These are phyloP conservation scores for Phylloporus arenicola DNA, from an alignment of 768 basidiomycete species.

Conservation along the genomic window DNA sequence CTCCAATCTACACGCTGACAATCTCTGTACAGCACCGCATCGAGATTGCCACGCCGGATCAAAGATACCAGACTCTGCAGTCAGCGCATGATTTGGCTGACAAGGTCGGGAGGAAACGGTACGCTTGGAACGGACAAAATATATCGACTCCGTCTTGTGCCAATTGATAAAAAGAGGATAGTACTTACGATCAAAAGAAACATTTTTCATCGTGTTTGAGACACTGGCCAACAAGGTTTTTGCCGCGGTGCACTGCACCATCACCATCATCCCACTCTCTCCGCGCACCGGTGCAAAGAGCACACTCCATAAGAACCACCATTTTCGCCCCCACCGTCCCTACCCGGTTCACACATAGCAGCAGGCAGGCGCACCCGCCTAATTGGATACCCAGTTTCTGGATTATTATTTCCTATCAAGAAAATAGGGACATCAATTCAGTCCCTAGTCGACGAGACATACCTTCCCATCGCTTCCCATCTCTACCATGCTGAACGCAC, in stretches of 20 bases:
- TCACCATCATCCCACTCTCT: conserved; percentile 9
- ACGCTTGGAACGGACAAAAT: not conserved
- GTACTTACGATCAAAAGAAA: conserved; percentile 5
- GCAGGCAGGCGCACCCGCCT: not conserved
- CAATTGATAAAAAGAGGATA: conserved; percentile 2
- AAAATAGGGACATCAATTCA: not conserved
- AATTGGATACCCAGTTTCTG: not conserved
- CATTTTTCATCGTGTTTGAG: not conserved
- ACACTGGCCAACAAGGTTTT: not conserved
- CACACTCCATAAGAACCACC: conserved; percentile 2
- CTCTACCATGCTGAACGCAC: conserved; percentile 12
- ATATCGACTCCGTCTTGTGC: not conserved
- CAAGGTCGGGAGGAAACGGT: conserved; percentile 6
- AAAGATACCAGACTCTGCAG: not conserved
- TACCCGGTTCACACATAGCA: conserved; percentile 3
- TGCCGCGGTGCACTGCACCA: conserved; percentile 1
- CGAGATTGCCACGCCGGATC: not conserved
- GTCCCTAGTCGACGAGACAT: conserved; percentile 1
- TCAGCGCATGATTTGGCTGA: not conserved
- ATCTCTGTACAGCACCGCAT: not conserved
- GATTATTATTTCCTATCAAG: conserved; percentile 1
- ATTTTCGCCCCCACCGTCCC: not conserved
- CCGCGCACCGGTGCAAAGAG: conserved; percentile 12
- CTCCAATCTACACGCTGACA: not conserved
- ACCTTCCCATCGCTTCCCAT: conserved; percentile 3